Evolutionary conservation across 2,329 filamentous ascomycete species (phyloP), one percentile per base, ranked within the genome.

Genomic region (Parastagonospora avenae): DNA sequence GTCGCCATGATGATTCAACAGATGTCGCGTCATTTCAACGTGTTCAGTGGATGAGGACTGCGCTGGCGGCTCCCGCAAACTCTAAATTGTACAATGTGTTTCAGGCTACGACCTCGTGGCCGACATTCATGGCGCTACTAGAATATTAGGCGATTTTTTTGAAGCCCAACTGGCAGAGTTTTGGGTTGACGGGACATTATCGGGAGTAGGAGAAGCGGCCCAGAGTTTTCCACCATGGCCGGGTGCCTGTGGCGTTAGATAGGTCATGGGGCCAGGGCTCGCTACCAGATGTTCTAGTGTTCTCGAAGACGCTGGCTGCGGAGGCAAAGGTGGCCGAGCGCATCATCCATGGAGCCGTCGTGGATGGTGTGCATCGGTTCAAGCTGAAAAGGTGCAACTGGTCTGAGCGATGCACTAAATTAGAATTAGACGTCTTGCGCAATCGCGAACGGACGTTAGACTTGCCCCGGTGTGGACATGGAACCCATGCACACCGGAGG

Each of bases 31-130:
- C 37, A 42, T 10, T 12, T 42, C 27, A n/a, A 42, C 27, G 27
- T 24, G 19, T 24, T 6, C 27, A 9, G 8, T 38, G 36, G 15
- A 10, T 15, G 36, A 37, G 36, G 15, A 48, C 42, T 28, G 45
- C 27, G 53, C 48, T 46, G 50, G 52, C 44, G 40, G 50, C 36
- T 53, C 61, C 62, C 62, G 58, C 47, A 56, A 57, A 63, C 54
- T 63, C 42, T 65, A 60, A 62, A 54, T 42, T 47, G 46, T 43
- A 35, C 46, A 47, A 57, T 38, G 16, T 47, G 62, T 65, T 65
- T 64, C 62, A 64, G 52, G 42, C 41, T 38, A 32, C 30, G 39
- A 42, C 46, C 49, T 60, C 47, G 49, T 55, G 54, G 52, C 44
- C 38, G 41, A 42, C 35, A 38, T 31, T 4, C 19, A 42, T 8